Evolutionary conservation across 805 yeast genomes (phyloP), one percentile per base, ranked within the genome.

Genomic region (Starmerella geochares): DNA sequence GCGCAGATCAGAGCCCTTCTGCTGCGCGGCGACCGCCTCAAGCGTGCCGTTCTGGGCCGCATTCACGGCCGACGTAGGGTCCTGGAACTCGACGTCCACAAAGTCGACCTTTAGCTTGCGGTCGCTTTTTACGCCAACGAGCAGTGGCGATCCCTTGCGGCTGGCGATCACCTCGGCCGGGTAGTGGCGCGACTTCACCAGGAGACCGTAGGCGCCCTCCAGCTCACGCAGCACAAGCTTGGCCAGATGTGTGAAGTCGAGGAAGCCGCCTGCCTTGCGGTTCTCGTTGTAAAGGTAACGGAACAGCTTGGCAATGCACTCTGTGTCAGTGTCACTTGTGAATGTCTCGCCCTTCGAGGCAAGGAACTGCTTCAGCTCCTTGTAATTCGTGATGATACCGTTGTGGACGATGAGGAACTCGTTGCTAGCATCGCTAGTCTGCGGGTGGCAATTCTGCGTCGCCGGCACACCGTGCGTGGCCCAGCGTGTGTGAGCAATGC

Each of bases 401-500:
- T 92, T 92, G 73, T 92, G 99, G 47, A 92, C 97, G 56, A 92
- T 81, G 39, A 86, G 79, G 62, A 92, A 92, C 67, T 88, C 95
- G 60, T 83, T 82, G 41, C 69, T 68, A 9, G 77, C 75, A 66
- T 86, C 98, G 1, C 96, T 86, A 57, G 90, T 74, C 65, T 90
- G 97, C 44, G 99, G 99, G 67, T 92, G 99, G 66, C 97, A 92
- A 73, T 92, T 92, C 54, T 67, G 60, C 54, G 75, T 78, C 58
- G 78, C 79, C 51, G 96, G 96, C 61, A 81, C 85, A 68, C 99
- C 99, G 68, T 92, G 99, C 33, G 99, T 92, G 46, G 99, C 99
- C 99, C 99, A 92, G 74, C 99, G 84, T 13, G 99, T 92, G 70
- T 92, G 99, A 21, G 98, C 97, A 66, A 92, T 92, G 65, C 95